Conservation (phyloP, 768 basidiomycete genomes). For the Brasilioporus rufonigricans region DNA sequence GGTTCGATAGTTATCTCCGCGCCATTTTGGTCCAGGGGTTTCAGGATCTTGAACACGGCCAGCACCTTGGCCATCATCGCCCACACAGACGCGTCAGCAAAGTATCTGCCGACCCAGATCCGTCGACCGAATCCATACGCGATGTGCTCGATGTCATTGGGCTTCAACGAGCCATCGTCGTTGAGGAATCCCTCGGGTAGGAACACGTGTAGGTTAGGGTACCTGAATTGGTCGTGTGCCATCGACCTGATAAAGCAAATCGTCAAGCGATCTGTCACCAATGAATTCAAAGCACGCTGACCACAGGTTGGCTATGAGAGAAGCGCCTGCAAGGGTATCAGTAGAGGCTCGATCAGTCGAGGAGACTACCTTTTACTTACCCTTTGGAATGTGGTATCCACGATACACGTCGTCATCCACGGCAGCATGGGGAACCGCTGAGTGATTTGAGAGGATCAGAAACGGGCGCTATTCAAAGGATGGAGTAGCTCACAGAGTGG, state of each 20-base stretch:
- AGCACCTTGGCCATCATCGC: background rate
- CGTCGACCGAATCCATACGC: background rate
- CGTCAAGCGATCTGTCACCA: background rate
- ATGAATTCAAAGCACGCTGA: background rate
- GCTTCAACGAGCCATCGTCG: background rate
- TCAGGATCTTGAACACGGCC: background rate
- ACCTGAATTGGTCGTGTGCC: background rate
- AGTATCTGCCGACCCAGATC: background rate
- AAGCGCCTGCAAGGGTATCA: constrained; percentile 1
- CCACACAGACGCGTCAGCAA: background rate
- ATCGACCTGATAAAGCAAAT: background rate
- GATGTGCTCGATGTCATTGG: background rate
- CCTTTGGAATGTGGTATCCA: background rate
- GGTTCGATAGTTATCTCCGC: background rate
- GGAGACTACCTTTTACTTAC: background rate
- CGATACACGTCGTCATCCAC: background rate
- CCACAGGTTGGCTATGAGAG: constrained; percentile 6
- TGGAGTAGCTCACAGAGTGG: background rate
- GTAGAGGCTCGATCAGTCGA: background rate
- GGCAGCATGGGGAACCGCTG: background rate
- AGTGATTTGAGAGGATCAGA: background rate
- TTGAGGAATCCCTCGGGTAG: background rate
- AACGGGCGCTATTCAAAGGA: background rate
- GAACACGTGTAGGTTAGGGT: background rate
- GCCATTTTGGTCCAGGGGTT: background rate